These are phyloP conservation scores for Lentithecium fluviatile DNA, from an alignment of 495 filamentous ascomycete genomes.

Conservation along the genomic window DNA sequence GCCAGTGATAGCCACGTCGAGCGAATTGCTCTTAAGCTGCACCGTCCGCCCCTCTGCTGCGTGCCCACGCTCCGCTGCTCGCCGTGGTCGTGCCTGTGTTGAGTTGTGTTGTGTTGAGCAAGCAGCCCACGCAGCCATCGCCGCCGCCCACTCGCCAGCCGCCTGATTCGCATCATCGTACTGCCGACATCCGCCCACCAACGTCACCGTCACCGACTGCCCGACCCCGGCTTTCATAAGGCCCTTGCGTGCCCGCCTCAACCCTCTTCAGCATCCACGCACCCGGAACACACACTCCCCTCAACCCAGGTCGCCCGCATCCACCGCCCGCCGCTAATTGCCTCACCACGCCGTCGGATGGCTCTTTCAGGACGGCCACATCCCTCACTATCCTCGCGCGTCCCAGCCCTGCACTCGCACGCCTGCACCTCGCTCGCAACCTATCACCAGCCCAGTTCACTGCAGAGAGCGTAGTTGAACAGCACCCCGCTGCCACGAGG, in stretches of 20 bases:
- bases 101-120: too few species aligned
- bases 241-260: not conserved
- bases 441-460: constrained; percentile 32
- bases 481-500: constrained; percentile 14
- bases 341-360: constrained; percentile 18
- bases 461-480: constrained; percentile 34
- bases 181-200: not conserved
- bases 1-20: too few species aligned
- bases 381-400: constrained; percentile 13
- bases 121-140: too few species aligned
- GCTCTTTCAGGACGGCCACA: constrained; percentile 15
- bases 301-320: not conserved
- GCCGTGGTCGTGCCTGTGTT: too few species aligned
- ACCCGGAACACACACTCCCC: not conserved
- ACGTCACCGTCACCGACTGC: not conserved
- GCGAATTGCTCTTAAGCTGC: too few species aligned
- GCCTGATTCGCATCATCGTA: not conserved
- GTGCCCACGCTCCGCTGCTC: too few species aligned
- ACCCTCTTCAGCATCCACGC: not conserved
- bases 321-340: not conserved
- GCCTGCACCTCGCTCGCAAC: constrained; percentile 16
- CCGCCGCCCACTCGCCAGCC: not conserved
- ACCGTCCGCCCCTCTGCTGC: too few species aligned
- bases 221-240: not conserved
- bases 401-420: constrained; percentile 25